These are phyloP conservation scores for Fennellomyces sp. DNA, from an alignment of 371 early-diverging fungal species.

Conservation along the genomic window DNA sequence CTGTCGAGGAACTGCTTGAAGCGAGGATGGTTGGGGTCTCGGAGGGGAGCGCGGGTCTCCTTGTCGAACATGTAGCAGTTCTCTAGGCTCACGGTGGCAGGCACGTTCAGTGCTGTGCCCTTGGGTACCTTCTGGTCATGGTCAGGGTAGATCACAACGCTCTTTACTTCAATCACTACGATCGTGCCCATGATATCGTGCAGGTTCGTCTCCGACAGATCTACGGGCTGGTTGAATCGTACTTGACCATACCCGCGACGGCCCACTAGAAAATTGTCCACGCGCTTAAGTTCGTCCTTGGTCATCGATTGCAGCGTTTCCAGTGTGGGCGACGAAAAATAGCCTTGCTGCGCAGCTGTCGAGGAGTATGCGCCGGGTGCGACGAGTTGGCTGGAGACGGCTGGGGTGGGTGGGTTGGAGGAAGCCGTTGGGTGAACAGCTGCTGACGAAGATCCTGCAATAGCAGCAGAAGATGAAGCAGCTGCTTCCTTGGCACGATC, in stretches of 20 bases:
- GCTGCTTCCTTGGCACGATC: not conserved
- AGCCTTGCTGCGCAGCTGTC: constrained; percentile 26
- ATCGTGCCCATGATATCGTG: constrained; percentile 81
- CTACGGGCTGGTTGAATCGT: constrained; percentile 78
- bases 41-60: constrained; percentile 69
- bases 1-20: constrained; percentile 71
- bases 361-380: constrained; percentile 7
- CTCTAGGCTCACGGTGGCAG: constrained; percentile 79
- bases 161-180: constrained; percentile 71
- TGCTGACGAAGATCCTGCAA: not conserved
- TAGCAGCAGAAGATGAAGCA: not conserved
- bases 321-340: constrained; percentile 40
- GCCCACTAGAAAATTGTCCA: constrained; percentile 78
- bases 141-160: constrained; percentile 83
- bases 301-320: constrained; percentile 52
- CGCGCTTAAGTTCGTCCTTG: constrained; percentile 69
- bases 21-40: constrained; percentile 70
- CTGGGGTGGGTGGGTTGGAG: not conserved
- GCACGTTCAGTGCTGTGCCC: constrained; percentile 89
- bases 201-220: constrained; percentile 70
- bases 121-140: constrained; percentile 75
- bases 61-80: constrained; percentile 85
- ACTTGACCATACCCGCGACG: constrained; percentile 77
- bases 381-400: not conserved
- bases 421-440: no score